phyloP scores from a whole-genome alignment of 345 rosid genomes.

The Melaleuca quinquenervia region DNA sequence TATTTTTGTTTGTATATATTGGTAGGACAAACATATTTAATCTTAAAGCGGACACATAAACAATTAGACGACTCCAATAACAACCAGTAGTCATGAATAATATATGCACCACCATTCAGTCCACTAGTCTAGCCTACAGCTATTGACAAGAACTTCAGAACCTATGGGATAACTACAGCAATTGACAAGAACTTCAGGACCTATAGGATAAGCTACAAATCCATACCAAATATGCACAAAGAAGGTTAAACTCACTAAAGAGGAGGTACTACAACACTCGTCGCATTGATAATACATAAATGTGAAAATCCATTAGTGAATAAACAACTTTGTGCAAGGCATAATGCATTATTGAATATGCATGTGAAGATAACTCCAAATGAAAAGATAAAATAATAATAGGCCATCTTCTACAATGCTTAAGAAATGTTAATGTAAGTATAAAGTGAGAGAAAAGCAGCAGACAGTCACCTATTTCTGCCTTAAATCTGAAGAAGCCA shows the following conservation, averaged over 20 bases:
- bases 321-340: neutral
- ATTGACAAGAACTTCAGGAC: neutral
- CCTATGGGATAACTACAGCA: neutral
- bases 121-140: neutral
- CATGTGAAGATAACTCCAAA: neutral
- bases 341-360: neutral
- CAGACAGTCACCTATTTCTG: slow-evolving; percentile 73
- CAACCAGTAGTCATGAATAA: neutral
- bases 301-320: neutral
- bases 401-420: neutral
- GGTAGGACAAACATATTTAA: neutral
- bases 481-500: slow-evolving; percentile 95
- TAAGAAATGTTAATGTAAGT: neutral
- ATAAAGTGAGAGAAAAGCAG: neutral
- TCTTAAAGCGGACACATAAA: neutral
- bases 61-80: neutral
- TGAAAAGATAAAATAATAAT: neutral
- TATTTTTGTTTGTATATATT: neutral
- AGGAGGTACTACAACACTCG: neutral
- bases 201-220: neutral
- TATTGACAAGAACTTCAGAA: neutral
- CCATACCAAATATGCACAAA: neutral
- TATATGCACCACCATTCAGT: neutral
- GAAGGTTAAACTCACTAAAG: neutral
- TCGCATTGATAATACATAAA: neutral